phyloP scores from a whole-genome alignment of 805 yeast species.

The Starmera amethionina region DNA sequence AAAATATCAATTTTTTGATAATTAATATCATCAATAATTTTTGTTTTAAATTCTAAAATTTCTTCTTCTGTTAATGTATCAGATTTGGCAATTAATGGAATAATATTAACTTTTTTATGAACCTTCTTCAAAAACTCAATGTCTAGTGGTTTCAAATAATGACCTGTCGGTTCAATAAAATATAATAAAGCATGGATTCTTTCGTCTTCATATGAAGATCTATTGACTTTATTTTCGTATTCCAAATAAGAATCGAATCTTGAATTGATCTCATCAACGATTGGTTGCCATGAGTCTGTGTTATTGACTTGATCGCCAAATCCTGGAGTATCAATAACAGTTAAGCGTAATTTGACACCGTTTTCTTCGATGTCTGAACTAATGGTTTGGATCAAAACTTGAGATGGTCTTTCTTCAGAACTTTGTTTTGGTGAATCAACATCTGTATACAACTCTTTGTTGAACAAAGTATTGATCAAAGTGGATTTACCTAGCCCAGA shows the following conservation, averaged over 20 bases:
- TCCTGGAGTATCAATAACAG: constrained; percentile 86
- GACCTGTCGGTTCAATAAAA: constrained; percentile 97
- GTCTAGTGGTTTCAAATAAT: constrained; percentile 81
- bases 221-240: constrained; percentile 73
- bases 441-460: constrained; percentile 44
- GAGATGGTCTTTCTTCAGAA: constrained; percentile 31
- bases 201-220: constrained; percentile 63
- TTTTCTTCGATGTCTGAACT: constrained; percentile 81
- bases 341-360: constrained; percentile 78
- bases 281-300: constrained; percentile 77
- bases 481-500: constrained; percentile 91
- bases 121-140: constrained; percentile 79
- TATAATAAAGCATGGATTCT: constrained; percentile 90
- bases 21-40: constrained; percentile 68
- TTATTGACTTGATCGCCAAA: constrained; percentile 88
- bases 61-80: constrained; percentile 90
- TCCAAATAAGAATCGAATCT: constrained; percentile 87
- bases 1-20: constrained; percentile 69
- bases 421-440: constrained; percentile 26
- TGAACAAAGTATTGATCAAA: constrained; percentile 82
- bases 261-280: constrained; percentile 76
- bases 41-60: constrained; percentile 60
- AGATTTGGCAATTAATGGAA: constrained; percentile 91
- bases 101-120: constrained; percentile 84
- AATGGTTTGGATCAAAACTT: constrained; percentile 50